Base-by-base conservation (phyloP, 345 rosid genomes). In the Triadica sebifera region DNA sequence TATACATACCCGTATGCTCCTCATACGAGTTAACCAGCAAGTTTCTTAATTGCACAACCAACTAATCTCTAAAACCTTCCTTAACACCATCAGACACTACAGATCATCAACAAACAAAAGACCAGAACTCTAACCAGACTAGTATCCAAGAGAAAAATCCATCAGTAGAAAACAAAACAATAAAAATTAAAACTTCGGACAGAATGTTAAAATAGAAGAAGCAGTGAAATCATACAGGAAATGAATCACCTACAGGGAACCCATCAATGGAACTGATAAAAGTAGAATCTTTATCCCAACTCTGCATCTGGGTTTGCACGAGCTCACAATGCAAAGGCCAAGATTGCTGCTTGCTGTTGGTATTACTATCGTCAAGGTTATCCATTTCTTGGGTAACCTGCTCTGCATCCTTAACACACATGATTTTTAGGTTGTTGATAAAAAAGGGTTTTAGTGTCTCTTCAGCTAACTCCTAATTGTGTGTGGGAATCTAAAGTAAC, bases 341-440 rank as follows among this genome's bases (percentile, higher is more conserved):
- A 58, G 86, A 51, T 59, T 72, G 62, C 63, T 75, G 34, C 34
- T 2, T 60, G 39, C 70, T 37, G 29, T 52, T 77, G 56, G 13
- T 69, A 53, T 22, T 73, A 37, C 41, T 63, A 81, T 59, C 45
- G 24, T 19, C 65, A 39, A 16, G 45, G 25, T 8, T 69, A 65
- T 75, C 87, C 73, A 65, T 70, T 63, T 86, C 87, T 65, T 79
- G 81, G 51, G 12, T 64, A 56, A 64, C 76, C 47, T 80, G 76
- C 45, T 82, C 81, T 24, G 84, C 78, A 70, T 86, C 91, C 72
- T 86, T 61, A 67, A 82, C 82, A 84, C 90, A 82, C 90, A 89
- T 87, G 84, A 7, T 74, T 46, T 19, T 59, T 53, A 39, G 25
- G 38, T 17, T 43, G n/a, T 43, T 50, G 43, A 37, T 50, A 41